Base-by-base conservation (phyloP, 2,329 filamentous ascomycete genomes). In the Calonectria montana region DNA sequence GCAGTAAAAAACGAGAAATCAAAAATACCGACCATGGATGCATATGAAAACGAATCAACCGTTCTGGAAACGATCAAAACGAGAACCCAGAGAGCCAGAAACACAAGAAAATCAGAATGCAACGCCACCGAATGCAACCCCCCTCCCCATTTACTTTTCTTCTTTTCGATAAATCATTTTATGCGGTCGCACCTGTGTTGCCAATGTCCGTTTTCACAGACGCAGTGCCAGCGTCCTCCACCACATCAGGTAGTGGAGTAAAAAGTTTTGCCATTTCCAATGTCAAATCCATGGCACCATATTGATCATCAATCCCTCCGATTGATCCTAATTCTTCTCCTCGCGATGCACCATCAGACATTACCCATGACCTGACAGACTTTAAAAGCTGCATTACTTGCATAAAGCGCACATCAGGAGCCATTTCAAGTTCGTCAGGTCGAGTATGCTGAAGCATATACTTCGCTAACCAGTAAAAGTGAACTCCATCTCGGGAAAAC, bases 181-280 rank as follows among this genome's bases (percentile, higher is more conserved):
- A 80, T 80, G 77, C 76, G 77, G 76, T 77, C 77, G 73, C 77
- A 76, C 76, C 67, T 70, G 53, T 25, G 21, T 55, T 81, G 73
- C 78, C 80, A 71, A 84, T 79, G 73, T 84, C 84, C 75, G 83
- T 84, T 74, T 86, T 84, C 79, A 87, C 84, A 76, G 82, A 81
- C 72, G 84, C 79, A 69, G 84, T 84, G 72, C 81, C 83, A 76
- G 85, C 82, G 72, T 84, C 83, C 73, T 85, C 85, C 74, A 84
- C 84, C 75, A 84, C 82, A 73, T 81, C 82, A 73, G 86, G 83
- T 77, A 89, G 80, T 87, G 92, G 92, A 78, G 88, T 90, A 81
- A 94, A 94, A 63, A 95, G 86, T 77, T 91, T 87, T 79, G 91
- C 90, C 92, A 94, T 93, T 82, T 94, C 90, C 72, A 94, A 86